Evolutionary conservation across 192 early-diverging fungal species (phyloP).

Genomic region (Coemansia sp.): DNA sequence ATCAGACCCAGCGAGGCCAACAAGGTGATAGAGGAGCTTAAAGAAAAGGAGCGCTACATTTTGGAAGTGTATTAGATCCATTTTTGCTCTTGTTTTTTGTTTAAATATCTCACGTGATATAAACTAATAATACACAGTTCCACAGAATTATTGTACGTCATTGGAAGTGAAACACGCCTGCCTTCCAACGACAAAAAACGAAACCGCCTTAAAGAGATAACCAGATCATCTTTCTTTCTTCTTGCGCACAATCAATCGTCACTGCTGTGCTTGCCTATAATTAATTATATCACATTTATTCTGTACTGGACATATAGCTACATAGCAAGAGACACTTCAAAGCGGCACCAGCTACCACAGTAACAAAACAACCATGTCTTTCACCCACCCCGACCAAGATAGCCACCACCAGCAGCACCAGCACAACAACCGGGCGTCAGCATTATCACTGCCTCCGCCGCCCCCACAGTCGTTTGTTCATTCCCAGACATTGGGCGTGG

Average conservation of each 20-base stretch:
- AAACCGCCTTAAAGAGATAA: neutral
- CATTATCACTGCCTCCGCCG: neutral
- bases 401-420: no score
- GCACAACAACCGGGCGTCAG: neutral
- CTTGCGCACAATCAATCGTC: no score
- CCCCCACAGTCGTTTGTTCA: neutral
- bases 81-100: neutral
- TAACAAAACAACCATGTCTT: neutral
- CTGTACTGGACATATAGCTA: no score
- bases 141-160: neutral
- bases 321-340: no score
- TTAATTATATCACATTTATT: no score
- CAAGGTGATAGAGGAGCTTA: conserved; percentile 82
- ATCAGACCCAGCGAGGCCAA: conserved; percentile 64
- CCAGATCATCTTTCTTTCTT: neutral
- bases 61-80: conserved; percentile 79
- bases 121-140: neutral
- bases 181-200: neutral
- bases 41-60: conserved; percentile 90
- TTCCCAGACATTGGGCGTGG: neutral
- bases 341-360: neutral
- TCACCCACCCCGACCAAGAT: neutral
- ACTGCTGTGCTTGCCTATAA: no score
- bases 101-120: neutral
- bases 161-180: no score